Conservation (phyloP, 176 grass and related monocot species). For the Lolium rigidum region DNA sequence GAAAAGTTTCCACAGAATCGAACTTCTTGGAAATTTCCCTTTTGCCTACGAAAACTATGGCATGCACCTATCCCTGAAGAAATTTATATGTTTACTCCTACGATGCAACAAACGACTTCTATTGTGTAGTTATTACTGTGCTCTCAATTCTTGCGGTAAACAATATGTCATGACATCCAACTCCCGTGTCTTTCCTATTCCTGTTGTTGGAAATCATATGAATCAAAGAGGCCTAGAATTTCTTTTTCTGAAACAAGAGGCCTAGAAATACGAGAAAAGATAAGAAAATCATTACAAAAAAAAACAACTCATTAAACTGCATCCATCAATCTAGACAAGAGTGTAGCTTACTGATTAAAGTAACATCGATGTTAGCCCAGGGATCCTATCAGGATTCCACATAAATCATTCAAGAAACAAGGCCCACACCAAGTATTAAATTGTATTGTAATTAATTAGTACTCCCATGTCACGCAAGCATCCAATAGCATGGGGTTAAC, state of each 20-base stretch:
- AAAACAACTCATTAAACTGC: not conserved
- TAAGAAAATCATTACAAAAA: not conserved
- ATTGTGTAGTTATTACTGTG: not conserved
- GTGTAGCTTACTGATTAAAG: not conserved
- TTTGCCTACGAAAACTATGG: not conserved
- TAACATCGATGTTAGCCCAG: not conserved
- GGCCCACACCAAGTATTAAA: not conserved
- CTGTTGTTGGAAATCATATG: not conserved
- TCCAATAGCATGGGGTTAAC: not conserved
- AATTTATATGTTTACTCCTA: not conserved
- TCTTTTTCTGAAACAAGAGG: not conserved
- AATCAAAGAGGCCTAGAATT: not conserved
- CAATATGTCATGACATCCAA: not conserved
- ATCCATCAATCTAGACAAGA: conserved; percentile 12
- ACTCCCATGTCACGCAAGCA: not conserved
- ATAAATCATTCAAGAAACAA: conserved; percentile 11
- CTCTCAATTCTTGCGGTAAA: not conserved
- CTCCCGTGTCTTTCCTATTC: not conserved
- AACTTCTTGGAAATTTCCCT: conserved; percentile 2
- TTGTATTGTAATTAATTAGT: not conserved
- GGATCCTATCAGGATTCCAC: not conserved
- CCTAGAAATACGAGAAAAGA: not conserved
- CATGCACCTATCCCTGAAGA: not conserved
- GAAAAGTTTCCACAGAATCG: not conserved
- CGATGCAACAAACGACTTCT: not conserved